These are phyloP conservation scores for Posidonia oceanica DNA, from an alignment of 116 monocot genomes.

Conservation along the genomic window DNA sequence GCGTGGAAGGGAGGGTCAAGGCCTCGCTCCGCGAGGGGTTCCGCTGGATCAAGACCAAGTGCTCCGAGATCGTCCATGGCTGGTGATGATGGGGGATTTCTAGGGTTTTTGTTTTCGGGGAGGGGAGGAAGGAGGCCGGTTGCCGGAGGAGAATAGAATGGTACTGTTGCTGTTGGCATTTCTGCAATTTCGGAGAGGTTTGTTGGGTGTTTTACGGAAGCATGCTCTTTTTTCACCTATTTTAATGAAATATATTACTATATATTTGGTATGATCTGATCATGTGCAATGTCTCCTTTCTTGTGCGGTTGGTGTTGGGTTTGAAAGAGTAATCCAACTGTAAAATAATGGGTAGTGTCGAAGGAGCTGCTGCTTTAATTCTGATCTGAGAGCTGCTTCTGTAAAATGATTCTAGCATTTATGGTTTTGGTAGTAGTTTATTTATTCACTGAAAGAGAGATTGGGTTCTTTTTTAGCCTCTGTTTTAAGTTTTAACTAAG, in stretches of 20 bases:
- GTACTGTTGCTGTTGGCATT: background rate
- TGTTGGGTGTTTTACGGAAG: background rate
- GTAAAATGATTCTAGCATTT: too few species aligned
- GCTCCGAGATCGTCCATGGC: conserved; percentile 22
- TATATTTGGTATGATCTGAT: background rate
- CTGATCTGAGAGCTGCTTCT: background rate
- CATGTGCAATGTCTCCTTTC: background rate
- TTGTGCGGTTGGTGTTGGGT: too few species aligned
- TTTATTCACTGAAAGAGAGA: too few species aligned
- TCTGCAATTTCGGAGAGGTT: conserved; percentile 1
- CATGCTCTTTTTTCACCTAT: background rate
- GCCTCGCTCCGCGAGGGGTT: conserved; percentile 20
- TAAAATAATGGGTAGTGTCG: too few species aligned
- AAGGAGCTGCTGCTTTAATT: background rate
- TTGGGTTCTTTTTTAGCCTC: too few species aligned
- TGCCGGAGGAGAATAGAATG: too few species aligned
- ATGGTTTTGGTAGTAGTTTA: too few species aligned
- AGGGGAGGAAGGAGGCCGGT: too few species aligned
- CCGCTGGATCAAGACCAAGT: conserved; percentile 35
- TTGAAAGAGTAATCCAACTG: too few species aligned
- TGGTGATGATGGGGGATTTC: conserved; percentile 6
- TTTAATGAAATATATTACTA: background rate
- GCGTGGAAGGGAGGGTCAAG: conserved; percentile 34
- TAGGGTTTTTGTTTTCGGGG: too few species aligned
- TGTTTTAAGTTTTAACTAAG: too few species aligned